Base-by-base conservation (phyloP, 176 grass and related monocot species). In the Eragrostis nindensis region DNA sequence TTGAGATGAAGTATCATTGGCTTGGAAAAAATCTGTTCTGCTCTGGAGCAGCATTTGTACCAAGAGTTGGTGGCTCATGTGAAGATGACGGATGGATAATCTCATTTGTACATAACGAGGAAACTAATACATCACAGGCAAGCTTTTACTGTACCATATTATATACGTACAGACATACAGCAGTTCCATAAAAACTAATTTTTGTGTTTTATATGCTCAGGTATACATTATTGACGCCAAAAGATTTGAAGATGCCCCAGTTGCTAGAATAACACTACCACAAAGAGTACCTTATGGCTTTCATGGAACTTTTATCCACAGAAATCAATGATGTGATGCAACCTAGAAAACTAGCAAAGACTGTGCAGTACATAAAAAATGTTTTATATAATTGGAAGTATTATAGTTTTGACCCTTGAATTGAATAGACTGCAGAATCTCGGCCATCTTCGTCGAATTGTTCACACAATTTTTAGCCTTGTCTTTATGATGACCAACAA, bases 41-140 rank as follows among this genome's bases (percentile, higher is more conserved):
- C 68, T 91, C 85, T 30, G 89, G 89, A 87, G 81, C 85, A 81
- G 48, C 72, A 68, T 91, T 91, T 85, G 89, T 87, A 41, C 82
- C 71, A 8, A 91, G 67, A 87, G 65, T 50, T 76, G 71, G 82
- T 82, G 85, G 85, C 43, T 81, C 50, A 8, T 66, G 81, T 72
- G 85, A 91, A 82, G 85, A 87, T 42, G 85, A 91, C 53, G 89
- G 89, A 30, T 91, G 89, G 85, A 69, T 91, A 82, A 24, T 91
- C 45, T 85, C 85, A 10, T 91, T 87, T 25, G 42, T 85, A 65
- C 89, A 91, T 53, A 46, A 87, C n/a, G 89, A 91, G 48, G 59
- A 75, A 69, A 77, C 65, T 17, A 77, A 77, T 84, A 81, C 30
- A 73, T 87, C 89, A 43, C 66, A 87, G 89, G 85, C 50, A 81